phyloP scores from a whole-genome alignment of 108 stramenopile species.

The Nitzschia inconspicua region DNA sequence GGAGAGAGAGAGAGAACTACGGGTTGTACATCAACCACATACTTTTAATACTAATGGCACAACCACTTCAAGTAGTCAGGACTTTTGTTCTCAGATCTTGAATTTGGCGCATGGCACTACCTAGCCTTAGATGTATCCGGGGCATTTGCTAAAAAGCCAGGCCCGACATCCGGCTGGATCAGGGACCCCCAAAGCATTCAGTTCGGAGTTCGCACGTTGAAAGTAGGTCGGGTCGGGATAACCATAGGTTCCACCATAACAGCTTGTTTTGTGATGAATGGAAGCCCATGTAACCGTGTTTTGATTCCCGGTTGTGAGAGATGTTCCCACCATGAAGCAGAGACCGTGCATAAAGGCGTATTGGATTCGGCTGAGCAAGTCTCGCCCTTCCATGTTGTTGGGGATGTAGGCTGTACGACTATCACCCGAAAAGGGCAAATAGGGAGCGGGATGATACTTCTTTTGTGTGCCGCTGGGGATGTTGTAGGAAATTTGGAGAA shows the following conservation, averaged over 20 bases:
- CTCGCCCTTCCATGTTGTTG: constrained; percentile 21
- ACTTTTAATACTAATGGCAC: no score
- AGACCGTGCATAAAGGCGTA: constrained; percentile 36
- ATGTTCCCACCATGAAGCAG: constrained; percentile 20
- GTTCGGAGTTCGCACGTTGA: constrained; percentile 34
- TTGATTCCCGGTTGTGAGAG: background rate
- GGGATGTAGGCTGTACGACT: constrained; percentile 22
- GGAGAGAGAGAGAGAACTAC: no score
- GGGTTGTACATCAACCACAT: no score
- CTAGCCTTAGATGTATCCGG: no score
- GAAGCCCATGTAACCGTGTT: background rate
- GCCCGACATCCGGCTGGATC: constrained; percentile 2
- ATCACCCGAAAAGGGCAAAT: background rate
- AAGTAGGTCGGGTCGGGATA: constrained; percentile 49
- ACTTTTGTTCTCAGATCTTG: no score
- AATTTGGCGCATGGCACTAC: no score
- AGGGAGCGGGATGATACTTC: background rate
- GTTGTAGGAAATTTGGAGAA: background rate
- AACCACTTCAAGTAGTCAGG: no score
- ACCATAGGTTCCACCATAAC: constrained; percentile 26
- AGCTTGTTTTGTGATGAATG: background rate
- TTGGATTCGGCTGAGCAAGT: constrained; percentile 24
- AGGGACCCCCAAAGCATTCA: constrained; percentile 45
- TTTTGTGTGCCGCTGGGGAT: background rate
- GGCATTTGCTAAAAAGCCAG: constrained; percentile 7